A percentile compares a stretch with the other conserved stretches of the same genome.
Evolutionary conservation across 2,329 filamentous ascomycete species (phyloP).

Genomic region (Paecilomyces sp.): DNA sequence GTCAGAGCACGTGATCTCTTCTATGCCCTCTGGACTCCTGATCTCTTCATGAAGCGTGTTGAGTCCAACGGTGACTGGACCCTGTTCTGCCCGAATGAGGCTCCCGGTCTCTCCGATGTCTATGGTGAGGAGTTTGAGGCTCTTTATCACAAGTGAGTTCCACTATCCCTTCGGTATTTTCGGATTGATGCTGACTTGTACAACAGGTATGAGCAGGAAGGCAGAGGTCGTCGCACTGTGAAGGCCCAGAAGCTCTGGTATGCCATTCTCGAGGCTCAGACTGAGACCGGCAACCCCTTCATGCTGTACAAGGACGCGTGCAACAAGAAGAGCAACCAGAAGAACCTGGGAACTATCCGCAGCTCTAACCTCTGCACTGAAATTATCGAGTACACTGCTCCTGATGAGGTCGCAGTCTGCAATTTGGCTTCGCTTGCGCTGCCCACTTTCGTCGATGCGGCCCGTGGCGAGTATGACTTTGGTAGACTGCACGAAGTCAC

Average conservation of each 20-base stretch:
- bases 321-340: constrained; percentile 99
- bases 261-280: constrained; percentile 94
- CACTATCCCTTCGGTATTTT: not conserved
- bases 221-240: constrained; percentile 80
- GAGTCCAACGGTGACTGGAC: constrained; percentile 97
- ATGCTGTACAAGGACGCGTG: constrained; percentile 99
- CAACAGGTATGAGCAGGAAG: constrained; percentile 72
- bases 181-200: constrained; percentile 4
- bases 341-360: constrained; percentile 97
- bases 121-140: constrained; percentile 97
- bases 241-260: constrained; percentile 99
- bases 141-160: constrained; percentile 62
- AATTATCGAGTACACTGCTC: constrained; percentile 94
- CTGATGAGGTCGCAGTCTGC: constrained; percentile 97
- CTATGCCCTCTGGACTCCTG: constrained; percentile 95
- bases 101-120: constrained; percentile 87
- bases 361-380: constrained; percentile 99
- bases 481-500: constrained; percentile 92
- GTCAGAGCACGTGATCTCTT: constrained; percentile 94
- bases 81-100: constrained; percentile 96
- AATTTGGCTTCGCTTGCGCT: constrained; percentile 93
- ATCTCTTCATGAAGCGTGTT: constrained; percentile 99
- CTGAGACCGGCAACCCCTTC: constrained; percentile 97
- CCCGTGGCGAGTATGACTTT: constrained; percentile 83
- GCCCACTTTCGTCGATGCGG: constrained; percentile 83